phyloP scores from a whole-genome alignment of 345 rosid species.

The Kandelia obovata region DNA sequence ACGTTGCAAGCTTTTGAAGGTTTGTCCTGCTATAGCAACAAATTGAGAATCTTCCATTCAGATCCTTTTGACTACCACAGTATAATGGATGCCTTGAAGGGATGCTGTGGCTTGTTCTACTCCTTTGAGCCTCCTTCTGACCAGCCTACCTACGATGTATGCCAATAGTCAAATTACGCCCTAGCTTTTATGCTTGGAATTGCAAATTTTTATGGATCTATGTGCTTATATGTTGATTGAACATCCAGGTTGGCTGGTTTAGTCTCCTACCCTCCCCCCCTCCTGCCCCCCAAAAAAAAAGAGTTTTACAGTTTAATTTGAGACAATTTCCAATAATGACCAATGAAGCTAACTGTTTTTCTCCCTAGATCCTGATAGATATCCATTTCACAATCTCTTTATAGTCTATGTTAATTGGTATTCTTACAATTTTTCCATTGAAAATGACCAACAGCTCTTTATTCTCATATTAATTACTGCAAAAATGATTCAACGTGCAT shows the following conservation, averaged over 20 bases:
- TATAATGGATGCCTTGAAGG: slow-evolving; percentile 46
- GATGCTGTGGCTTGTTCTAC: slow-evolving; percentile 59
- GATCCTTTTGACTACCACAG: slow-evolving; percentile 68
- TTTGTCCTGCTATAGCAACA: slow-evolving; percentile 21
- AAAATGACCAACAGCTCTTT: too few species aligned
- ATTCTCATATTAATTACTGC: too few species aligned
- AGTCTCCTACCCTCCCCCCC: too few species aligned
- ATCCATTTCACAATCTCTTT: too few species aligned
- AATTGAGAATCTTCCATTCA: slow-evolving; percentile 41
- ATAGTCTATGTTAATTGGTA: too few species aligned
- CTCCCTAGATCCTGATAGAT: too few species aligned
- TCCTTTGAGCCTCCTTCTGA: slow-evolving; percentile 49
- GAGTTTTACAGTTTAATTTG: too few species aligned
- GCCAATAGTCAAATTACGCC: not conserved
- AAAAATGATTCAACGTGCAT: too few species aligned
- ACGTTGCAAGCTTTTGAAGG: slow-evolving; percentile 22
- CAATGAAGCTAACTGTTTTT: too few species aligned
- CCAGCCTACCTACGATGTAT: slow-evolving; percentile 50
- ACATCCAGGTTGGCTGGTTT: not conserved
- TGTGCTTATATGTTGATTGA: not conserved
- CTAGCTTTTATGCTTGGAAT: not conserved
- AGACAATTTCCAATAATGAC: too few species aligned
- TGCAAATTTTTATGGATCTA: not conserved
- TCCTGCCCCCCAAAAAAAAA: too few species aligned
- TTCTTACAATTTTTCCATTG: too few species aligned